These are phyloP conservation scores for Globisporangium spiculum DNA, from an alignment of 352 stramenopile genomes.

Conservation along the genomic window DNA sequence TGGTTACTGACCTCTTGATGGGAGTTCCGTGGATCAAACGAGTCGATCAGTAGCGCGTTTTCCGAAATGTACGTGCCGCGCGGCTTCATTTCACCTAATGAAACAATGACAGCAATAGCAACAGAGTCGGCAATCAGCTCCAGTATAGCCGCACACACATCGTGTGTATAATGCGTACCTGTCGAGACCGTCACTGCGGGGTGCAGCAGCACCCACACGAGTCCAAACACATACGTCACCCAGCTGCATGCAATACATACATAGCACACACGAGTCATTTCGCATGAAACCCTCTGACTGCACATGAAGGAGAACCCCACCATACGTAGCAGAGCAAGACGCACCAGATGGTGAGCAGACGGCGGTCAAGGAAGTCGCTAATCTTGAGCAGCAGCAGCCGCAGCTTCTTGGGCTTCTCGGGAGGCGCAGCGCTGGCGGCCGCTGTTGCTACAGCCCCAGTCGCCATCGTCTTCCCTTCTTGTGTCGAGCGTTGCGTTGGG, in stretches of 20 bases:
- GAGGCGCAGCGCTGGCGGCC: background rate
- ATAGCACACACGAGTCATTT: background rate
- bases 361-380: slow-evolving; percentile 6
- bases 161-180: slow-evolving; percentile 22
- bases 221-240: slow-evolving; percentile 57
- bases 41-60: slow-evolving; percentile 83
- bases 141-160: background rate
- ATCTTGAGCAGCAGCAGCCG: slow-evolving; percentile 11
- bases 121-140: background rate
- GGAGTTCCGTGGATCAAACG: slow-evolving; percentile 48
- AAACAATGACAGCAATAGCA: background rate
- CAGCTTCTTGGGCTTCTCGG: slow-evolving; percentile 16
- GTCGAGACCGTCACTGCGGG: slow-evolving; percentile 76
- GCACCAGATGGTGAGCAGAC: slow-evolving; percentile 16
- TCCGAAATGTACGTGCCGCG: slow-evolving; percentile 87
- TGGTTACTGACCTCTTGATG: slow-evolving; percentile 26
- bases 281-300: background rate
- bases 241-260: slow-evolving; percentile 32
- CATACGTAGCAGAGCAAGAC: background rate
- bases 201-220: slow-evolving; percentile 81
- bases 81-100: slow-evolving; percentile 68
- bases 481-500: background rate
- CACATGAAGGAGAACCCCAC: too few species aligned
- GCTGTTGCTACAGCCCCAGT: background rate
- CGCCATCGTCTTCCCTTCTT: background rate